Conservation (phyloP, 805 yeast genomes). For the Kuraishia borneana region DNA sequence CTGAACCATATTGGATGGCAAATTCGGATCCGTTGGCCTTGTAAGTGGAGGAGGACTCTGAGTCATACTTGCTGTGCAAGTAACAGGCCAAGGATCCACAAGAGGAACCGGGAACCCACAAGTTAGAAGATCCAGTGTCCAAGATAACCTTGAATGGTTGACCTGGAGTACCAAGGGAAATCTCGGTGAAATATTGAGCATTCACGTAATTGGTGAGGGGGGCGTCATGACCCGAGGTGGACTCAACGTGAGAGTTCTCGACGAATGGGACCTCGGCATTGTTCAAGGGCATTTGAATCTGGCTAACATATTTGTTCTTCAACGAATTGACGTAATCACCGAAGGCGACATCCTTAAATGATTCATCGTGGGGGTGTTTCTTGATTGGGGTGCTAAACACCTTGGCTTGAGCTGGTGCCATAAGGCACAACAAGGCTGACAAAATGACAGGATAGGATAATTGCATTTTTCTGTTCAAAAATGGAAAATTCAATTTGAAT, state of each 20-base stretch:
- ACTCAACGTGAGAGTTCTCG: conserved; percentile 9
- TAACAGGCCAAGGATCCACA: conserved; percentile 94
- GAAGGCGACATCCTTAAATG: conserved; percentile 31
- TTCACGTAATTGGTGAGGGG: conserved; percentile 90
- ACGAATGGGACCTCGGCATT: conserved; percentile 32
- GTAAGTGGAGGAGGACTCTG: conserved; percentile 70
- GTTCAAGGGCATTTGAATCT: conserved; percentile 12
- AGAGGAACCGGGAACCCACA: conserved; percentile 90
- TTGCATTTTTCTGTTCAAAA: conserved; percentile 11
- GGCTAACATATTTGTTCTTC: conserved; percentile 34
- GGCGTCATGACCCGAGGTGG: conserved; percentile 44
- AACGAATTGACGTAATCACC: conserved; percentile 36
- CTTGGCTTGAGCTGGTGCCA: conserved; percentile 29
- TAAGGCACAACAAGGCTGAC: conserved; percentile 28
- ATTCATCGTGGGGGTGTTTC: conserved; percentile 35
- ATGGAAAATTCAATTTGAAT: no score
- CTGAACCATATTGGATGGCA: conserved; percentile 85
- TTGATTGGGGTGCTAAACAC: conserved; percentile 34
- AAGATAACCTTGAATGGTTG: conserved; percentile 88
- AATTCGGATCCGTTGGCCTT: conserved; percentile 80
- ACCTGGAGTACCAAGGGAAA: conserved; percentile 84
- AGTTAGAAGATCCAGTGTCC: conserved; percentile 94
- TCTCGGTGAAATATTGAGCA: conserved; percentile 94
- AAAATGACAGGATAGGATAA: conserved; percentile 25
- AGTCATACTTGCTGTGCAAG: conserved; percentile 87